Base-by-base conservation (phyloP, 345 rosid genomes). In the Bretschneidera sinensis region DNA sequence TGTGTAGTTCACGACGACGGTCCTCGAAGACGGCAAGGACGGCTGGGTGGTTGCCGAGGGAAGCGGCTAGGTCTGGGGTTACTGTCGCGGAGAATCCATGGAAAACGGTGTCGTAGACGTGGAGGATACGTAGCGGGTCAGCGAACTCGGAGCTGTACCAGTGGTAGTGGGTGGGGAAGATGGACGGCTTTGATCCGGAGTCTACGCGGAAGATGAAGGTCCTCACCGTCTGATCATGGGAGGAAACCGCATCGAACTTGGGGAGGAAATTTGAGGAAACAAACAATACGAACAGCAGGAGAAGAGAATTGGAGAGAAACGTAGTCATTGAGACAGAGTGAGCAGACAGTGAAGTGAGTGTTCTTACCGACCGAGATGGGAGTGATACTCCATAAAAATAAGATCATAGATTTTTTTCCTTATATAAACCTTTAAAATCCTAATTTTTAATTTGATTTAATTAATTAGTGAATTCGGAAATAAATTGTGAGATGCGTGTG, bases 21-120 rank as follows among this genome's bases (percentile, higher is more conserved):
- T 92, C 97, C 58, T 84, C 85, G 24, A 87, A 62, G 23, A 82
- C 78, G 2, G 89, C 74, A 63, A 92, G 91, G 19, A 92, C 81
- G 0, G 91, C 63, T 1, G 95, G 95, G 69, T 84, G 88, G 5
- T 63, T 66, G 24, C 76, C 61, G 55, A 92, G 81, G 35, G 65
- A 52, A 25, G 72, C 72, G 24, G 84, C 84, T n/a, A 74, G 70
- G 18, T 74, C 55, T 0, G 81, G 71, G 15, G 83, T 71, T 0
- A 90, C 61, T 9, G 69, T 48, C 43, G 97, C 97, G 43, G 95
- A 92, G 81, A 92, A 90, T 61, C 96, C 96, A 48, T 90, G 92
- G 85, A 92, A 92, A 69, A 92, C 96, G 31, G 90, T 83, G 81
- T 89, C 90, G 72, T 90, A 92, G 0, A 76, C 67, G 59, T 92